Evolutionary conservation across 129 eudicot genomes (phyloP), one percentile per base, ranked within the genome.

Genomic region (Chrysanthemum lavandulifolium): DNA sequence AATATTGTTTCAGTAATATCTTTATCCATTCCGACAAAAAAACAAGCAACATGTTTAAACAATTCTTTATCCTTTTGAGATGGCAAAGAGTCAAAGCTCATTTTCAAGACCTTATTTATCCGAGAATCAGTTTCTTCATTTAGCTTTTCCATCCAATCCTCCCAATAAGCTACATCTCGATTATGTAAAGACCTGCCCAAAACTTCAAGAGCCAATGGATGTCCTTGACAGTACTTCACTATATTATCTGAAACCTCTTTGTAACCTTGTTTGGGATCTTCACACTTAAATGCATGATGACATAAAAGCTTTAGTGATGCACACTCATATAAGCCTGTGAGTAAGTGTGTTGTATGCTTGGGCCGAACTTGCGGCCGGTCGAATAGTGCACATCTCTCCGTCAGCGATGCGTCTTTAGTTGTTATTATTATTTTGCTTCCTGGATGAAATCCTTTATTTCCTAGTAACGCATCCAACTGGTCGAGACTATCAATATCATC

Each of bases 401-500:
- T 57, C 62, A 73, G 13, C 45, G 66, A 18, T 13, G 27, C 61
- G 0, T 29, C 4, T 7, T 40, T 65, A 8, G 65, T 60, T 23
- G 65, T 60, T 60, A 60, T 11, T 23, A 60, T 23, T 0, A 60
- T 60, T 60, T 60, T 60, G 40, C 40, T 60, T 23, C 65, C 65
- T 10, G 65, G 43, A 23, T 60, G 16, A 60, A 60, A 60, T 3
- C 7, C 65, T 60, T 23, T 0, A 0, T 23, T 60, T 23, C 65
- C 65, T 4, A 60, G 65, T 4, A 74, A 16, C 8, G 16, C 7
- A 23, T 56, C 7, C 25, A 75, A 25, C 29, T 71, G 65, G 1
- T 56, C 19, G 6, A 55, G 1, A 5, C 52, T 19, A 40, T 47
- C 31, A 40, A 76, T 27, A 43, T 55, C 79, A 19, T 67, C 80